Conservation (phyloP, 805 yeast genomes). For the Kazachstania taianensis region DNA sequence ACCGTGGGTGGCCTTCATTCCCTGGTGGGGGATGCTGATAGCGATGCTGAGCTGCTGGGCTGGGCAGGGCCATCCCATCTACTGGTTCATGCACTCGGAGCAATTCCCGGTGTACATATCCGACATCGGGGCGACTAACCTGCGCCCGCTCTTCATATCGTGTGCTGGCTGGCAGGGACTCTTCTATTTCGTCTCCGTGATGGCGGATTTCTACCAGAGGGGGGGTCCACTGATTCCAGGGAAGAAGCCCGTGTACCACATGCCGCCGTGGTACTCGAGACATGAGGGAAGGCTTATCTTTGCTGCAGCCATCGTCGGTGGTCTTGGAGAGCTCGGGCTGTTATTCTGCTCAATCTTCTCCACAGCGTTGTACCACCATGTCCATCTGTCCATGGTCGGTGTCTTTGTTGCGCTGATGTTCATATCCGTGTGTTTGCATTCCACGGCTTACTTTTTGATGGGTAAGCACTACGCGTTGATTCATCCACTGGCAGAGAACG, state of each 20-base stretch:
- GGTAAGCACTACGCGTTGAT: conserved; percentile 35
- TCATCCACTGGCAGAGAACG: conserved; percentile 27
- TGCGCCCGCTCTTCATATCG: conserved; percentile 75
- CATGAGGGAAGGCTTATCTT: conserved; percentile 34
- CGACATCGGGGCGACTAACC: conserved; percentile 78
- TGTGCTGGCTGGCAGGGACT: conserved; percentile 72
- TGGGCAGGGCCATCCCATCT: conserved; percentile 66
- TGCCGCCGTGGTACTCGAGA: conserved; percentile 33
- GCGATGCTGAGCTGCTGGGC: conserved; percentile 75
- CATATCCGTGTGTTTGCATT: conserved; percentile 37
- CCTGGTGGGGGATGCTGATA: conserved; percentile 89
- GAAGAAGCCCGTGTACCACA: conserved; percentile 11
- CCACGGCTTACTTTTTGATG: conserved; percentile 37
- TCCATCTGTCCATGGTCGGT: conserved; percentile 57
- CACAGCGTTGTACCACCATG: conserved; percentile 45
- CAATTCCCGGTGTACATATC: conserved; percentile 63
- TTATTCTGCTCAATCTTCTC: conserved; percentile 66
- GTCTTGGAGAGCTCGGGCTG: conserved; percentile 61
- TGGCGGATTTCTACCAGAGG: conserved; percentile 55
- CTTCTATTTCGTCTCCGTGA: conserved; percentile 53
- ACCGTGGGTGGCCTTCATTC: conserved; percentile 55
- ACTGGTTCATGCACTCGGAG: conserved; percentile 39
- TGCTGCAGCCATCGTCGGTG: conserved; percentile 35
- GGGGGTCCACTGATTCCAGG: conserved; percentile 18
- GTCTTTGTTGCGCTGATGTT: conserved; percentile 64